Evolutionary conservation across 108 stramenopile species (phyloP).

Genomic region (Cyclotella sp.): DNA sequence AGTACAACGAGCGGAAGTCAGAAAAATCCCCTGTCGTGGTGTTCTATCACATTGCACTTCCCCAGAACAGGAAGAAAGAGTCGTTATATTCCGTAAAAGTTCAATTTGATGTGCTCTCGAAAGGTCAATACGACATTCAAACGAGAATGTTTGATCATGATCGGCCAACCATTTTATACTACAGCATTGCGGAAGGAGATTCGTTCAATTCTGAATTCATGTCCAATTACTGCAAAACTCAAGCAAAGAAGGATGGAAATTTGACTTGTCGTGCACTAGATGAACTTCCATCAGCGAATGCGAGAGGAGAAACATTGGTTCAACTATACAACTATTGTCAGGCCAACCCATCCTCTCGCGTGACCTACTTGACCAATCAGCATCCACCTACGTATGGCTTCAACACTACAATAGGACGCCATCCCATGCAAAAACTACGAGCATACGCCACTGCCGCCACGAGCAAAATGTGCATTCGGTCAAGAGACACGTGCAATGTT

Average conservation of each 20-base stretch:
- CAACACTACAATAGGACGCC: constrained; percentile 26
- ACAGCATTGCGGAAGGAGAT: constrained; percentile 37
- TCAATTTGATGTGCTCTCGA: constrained; percentile 43
- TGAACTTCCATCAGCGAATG: constrained; percentile 28
- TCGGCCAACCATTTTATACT: constrained; percentile 43
- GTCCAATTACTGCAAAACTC: constrained; percentile 30
- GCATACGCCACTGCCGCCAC: constrained; percentile 50
- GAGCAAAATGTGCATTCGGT: constrained; percentile 54
- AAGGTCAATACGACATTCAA: constrained; percentile 50
- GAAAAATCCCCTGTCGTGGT: constrained; percentile 34
- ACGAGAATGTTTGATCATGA: constrained; percentile 30
- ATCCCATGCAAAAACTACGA: constrained; percentile 45
- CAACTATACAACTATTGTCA: constrained; percentile 45
- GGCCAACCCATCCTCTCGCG: constrained; percentile 34
- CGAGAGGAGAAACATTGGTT: constrained; percentile 44
- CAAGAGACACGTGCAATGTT: constrained; percentile 48
- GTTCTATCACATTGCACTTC: constrained; percentile 47
- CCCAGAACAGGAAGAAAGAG: constrained; percentile 27
- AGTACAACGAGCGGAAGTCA: constrained; percentile 13
- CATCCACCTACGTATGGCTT: constrained; percentile 26
- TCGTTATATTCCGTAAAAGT: constrained; percentile 36
- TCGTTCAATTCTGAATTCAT: constrained; percentile 25
- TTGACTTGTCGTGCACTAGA: constrained; percentile 32
- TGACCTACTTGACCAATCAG: constrained; percentile 47
- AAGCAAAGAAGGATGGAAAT: constrained; percentile 8